Percentiles rank a stretch among this genome's conserved stretches.
Evolutionary conservation across 2,329 filamentous ascomycete species (phyloP).

Genomic region (Aureobasidium namibiae): DNA sequence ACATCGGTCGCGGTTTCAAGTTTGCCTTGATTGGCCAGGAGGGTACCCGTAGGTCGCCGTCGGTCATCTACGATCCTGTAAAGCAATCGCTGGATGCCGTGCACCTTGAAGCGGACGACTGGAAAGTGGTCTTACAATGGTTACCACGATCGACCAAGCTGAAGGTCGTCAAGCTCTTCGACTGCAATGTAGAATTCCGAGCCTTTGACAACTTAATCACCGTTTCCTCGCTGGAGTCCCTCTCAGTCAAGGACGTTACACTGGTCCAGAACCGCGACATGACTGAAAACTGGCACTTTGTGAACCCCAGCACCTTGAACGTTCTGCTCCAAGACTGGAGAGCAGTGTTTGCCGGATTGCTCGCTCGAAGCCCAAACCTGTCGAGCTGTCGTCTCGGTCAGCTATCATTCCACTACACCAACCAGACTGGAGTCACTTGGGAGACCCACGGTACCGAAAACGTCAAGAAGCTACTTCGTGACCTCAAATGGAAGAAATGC

Average conservation of each 20-base stretch:
- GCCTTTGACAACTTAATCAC: not conserved
- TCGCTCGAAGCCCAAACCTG: not conserved
- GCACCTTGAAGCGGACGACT: not conserved
- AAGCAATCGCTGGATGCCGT: not conserved
- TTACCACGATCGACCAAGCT: not conserved
- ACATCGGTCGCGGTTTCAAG: too few relatives aligned
- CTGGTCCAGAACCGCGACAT: too few relatives aligned
- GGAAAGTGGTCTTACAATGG: not conserved
- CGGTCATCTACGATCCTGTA: not conserved
- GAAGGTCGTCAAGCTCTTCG: not conserved
- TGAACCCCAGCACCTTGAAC: too few relatives aligned
- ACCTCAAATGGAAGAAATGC: not conserved
- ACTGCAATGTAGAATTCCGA: not conserved
- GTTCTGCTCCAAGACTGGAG: not conserved
- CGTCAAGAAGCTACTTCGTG: not conserved
- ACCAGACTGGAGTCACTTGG: not conserved
- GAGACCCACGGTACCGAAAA: not conserved
- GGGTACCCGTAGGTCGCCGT: not conserved
- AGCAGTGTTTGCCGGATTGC: not conserved
- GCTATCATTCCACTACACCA: not conserved
- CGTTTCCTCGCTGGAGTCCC: not conserved
- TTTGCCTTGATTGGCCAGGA: not conserved
- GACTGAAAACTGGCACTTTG: too few relatives aligned
- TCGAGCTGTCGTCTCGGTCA: not conserved
- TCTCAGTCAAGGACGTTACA: not conserved